Percentiles rank a stretch among this genome's conserved stretches.
These are phyloP conservation scores for Picea sitchensis DNA, from an alignment of 75 land plant species.

Conservation along the genomic window DNA sequence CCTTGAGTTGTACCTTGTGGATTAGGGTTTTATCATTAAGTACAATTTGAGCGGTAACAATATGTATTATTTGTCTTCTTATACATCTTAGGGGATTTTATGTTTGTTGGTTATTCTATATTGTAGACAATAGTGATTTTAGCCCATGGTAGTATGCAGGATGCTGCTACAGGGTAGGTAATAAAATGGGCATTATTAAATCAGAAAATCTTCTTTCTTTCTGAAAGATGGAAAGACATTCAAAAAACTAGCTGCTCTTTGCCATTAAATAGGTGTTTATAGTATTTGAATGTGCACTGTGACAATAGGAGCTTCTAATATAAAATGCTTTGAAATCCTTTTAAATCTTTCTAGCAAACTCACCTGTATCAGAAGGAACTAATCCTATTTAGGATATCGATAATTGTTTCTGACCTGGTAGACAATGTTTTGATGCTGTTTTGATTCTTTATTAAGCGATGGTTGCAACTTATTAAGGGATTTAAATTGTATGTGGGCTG, in stretches of 20 bases:
- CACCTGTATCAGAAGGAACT: background rate
- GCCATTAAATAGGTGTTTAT: background rate
- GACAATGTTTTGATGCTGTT: conserved; percentile 2
- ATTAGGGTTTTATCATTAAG: no score
- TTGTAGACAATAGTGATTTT: background rate
- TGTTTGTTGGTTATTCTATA: background rate
- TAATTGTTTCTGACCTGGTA: background rate
- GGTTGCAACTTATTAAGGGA: background rate
- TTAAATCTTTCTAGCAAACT: background rate
- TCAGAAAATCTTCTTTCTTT: background rate
- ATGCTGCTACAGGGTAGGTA: background rate
- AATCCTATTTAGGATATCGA: background rate
- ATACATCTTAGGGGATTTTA: background rate
- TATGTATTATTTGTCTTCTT: no score
- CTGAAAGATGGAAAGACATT: background rate
- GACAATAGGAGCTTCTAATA: background rate
- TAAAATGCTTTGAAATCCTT: background rate
- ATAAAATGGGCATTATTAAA: background rate
- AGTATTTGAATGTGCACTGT: background rate
- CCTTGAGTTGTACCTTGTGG: no score
- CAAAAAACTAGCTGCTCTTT: background rate
- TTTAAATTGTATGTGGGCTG: background rate
- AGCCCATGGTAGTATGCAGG: background rate
- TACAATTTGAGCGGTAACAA: no score
- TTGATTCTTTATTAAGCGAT: background rate